Evolutionary conservation across 805 yeast genomes (phyloP).

Genomic region (Kodamaea leandrae): DNA sequence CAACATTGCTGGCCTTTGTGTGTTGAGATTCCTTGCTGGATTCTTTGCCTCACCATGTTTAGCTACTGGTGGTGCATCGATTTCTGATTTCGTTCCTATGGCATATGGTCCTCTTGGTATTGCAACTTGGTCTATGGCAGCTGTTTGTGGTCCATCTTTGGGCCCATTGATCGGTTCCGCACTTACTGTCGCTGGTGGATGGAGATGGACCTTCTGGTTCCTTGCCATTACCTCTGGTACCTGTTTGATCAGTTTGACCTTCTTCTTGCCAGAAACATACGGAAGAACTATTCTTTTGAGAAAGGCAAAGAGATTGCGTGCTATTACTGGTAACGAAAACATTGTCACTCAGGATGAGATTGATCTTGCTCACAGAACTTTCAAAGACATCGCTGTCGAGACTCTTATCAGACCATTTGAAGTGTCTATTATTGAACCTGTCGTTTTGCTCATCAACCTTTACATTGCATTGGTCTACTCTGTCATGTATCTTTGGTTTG

Average conservation of each 20-base stretch:
- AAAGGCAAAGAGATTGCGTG: constrained; percentile 48
- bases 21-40: constrained; percentile 53
- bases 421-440: constrained; percentile 53
- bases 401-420: constrained; percentile 50
- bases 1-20: constrained; percentile 50
- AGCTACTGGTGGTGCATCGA: constrained; percentile 52
- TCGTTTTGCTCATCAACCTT: constrained; percentile 49
- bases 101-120: constrained; percentile 47
- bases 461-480: constrained; percentile 55
- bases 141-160: constrained; percentile 52
- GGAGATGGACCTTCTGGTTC: constrained; percentile 59
- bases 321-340: constrained; percentile 47
- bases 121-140: constrained; percentile 52
- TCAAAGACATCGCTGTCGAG: constrained; percentile 18
- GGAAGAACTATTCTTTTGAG: constrained; percentile 43
- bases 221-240: constrained; percentile 41
- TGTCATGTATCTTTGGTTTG: constrained; percentile 54
- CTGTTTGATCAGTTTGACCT: constrained; percentile 32
- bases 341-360: constrained; percentile 42
- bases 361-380: constrained; percentile 23
- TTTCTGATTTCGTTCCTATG: constrained; percentile 47
- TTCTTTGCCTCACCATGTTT: constrained; percentile 49
- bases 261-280: constrained; percentile 48
- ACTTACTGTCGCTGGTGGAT: constrained; percentile 41
- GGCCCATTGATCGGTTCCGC: constrained; percentile 58